Evolutionary conservation across 1,284 basidiomycete genomes (phyloP), one percentile per base, ranked within the genome.

Genomic region (Bondarzewia mesenterica): DNA sequence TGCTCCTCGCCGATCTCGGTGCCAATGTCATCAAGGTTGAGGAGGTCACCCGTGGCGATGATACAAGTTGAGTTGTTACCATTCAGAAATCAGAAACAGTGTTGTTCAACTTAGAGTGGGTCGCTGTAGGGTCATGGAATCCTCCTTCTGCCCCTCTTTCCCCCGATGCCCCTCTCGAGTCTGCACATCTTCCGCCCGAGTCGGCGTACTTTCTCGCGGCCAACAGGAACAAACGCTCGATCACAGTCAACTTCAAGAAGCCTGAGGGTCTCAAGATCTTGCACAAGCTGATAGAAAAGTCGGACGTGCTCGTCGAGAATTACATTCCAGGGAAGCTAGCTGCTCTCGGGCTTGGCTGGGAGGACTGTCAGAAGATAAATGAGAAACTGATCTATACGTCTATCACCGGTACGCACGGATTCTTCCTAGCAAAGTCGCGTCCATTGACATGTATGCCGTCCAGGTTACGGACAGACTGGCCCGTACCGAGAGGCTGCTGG

Each of bases 11-110:
- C 26, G 90, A 93, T 68, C 70, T 91, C 20, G 90, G 85, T 43
- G 93, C 93, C 48, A 91, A 96, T 62, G 91, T 97, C 32, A 83
- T 96, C 66, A 98, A 92, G 66, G 78, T 93, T 20, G 90, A 93
- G 62, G 85, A 90, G 57, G 77, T 84, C 27, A 74, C 74, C 23
- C 74, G 75, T 49, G 93, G 94, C 27, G 94, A 98, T 61, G 94
- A 97, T 67, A 97, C 94, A 20, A 80, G 93, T 85, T 66, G 60
- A 68, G 64, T 37, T 27, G 32, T 47, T 46, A 46, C 41, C 48
- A 52, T 52, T 51, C 58, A 36, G 42, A 44, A 37, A 47, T 45
- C 49, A 53, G 48, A 47, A 20, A 49, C 44, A 47, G 5, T 32
- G 29, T 10, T 32, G 29, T 4, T 37, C 50, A 46, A 32, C 41